Evolutionary conservation across 371 early-diverging fungal species (phyloP).

Genomic region (Blakeslea trispora): DNA sequence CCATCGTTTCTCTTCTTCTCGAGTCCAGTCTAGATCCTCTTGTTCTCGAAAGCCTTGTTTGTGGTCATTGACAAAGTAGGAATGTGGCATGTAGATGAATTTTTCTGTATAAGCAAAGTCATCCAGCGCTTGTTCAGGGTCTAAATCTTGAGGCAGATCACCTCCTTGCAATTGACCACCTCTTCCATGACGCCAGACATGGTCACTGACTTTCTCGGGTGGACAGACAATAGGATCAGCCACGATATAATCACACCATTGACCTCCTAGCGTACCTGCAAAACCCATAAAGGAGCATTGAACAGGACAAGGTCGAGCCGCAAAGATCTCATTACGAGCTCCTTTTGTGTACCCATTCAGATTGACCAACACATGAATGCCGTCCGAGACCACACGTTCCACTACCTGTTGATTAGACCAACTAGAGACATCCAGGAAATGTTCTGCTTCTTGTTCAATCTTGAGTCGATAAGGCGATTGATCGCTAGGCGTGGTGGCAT

Average conservation of each 20-base stretch:
- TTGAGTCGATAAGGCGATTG: conserved; percentile 79
- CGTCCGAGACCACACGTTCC: conserved; percentile 71
- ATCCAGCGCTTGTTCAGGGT: conserved; percentile 65
- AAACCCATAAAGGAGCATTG: conserved; percentile 93
- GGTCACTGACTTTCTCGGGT: conserved; percentile 77
- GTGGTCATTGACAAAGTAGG: conserved; percentile 93
- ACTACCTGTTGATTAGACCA: conserved; percentile 82
- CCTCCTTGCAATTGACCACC: conserved; percentile 13
- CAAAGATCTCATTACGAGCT: conserved; percentile 92
- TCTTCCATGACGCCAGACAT: conserved; percentile 57
- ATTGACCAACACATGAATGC: conserved; percentile 87
- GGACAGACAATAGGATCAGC: conserved; percentile 90
- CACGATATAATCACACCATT: conserved; percentile 92
- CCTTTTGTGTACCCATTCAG: conserved; percentile 95
- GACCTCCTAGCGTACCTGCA: conserved; percentile 88
- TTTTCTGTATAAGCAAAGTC: conserved; percentile 86
- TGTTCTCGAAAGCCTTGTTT: conserved; percentile 92
- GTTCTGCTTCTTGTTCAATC: conserved; percentile 78
- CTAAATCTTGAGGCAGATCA: conserved; percentile 72
- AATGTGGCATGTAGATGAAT: conserved; percentile 91
- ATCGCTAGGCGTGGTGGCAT: conserved; percentile 83
- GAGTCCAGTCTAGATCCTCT: conserved; percentile 58
- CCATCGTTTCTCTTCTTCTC: conserved; percentile 82
- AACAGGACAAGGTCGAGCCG: conserved; percentile 87
- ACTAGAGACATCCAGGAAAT: conserved; percentile 75